phyloP scores from a whole-genome alignment of 352 stramenopile species.

The Phytopythium oedochilum region DNA sequence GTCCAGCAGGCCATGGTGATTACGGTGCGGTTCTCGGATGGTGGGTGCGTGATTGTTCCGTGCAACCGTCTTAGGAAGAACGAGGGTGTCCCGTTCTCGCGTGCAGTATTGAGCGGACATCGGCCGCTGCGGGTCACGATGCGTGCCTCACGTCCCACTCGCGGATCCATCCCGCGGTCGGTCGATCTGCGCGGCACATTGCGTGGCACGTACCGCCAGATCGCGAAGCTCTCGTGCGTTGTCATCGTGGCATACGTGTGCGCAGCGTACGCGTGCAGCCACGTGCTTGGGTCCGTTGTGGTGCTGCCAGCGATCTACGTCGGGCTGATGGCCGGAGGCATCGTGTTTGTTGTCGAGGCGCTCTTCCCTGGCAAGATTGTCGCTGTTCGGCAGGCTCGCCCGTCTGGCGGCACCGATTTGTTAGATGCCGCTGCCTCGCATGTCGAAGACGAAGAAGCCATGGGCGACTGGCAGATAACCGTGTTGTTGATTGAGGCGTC shows the following conservation, averaged over 20 bases:
- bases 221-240: constrained; percentile 54
- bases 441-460: constrained; percentile 7
- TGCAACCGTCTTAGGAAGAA: constrained; percentile 41
- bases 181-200: constrained; percentile 43
- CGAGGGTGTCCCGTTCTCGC: constrained; percentile 42
- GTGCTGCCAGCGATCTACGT: constrained; percentile 53
- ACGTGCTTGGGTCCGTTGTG: constrained; percentile 42
- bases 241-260: constrained; percentile 52
- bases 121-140: constrained; percentile 56
- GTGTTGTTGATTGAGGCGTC: constrained; percentile 59
- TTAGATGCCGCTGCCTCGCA: not conserved
- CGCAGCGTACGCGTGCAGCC: constrained; percentile 42
- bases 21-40: constrained; percentile 56
- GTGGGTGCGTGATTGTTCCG: constrained; percentile 37
- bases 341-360: constrained; percentile 56
- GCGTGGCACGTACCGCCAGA: constrained; percentile 51
- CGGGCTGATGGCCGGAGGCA: constrained; percentile 26
- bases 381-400: constrained; percentile 19
- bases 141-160: constrained; percentile 24
- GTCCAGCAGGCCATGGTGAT: constrained; percentile 43
- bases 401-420: not conserved
- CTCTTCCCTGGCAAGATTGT: constrained; percentile 48
- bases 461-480: constrained; percentile 60
- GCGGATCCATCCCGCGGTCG: constrained; percentile 14
- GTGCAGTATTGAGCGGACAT: constrained; percentile 41